phyloP scores from a whole-genome alignment of 208 protist species.

The Leishmania major region DNA sequence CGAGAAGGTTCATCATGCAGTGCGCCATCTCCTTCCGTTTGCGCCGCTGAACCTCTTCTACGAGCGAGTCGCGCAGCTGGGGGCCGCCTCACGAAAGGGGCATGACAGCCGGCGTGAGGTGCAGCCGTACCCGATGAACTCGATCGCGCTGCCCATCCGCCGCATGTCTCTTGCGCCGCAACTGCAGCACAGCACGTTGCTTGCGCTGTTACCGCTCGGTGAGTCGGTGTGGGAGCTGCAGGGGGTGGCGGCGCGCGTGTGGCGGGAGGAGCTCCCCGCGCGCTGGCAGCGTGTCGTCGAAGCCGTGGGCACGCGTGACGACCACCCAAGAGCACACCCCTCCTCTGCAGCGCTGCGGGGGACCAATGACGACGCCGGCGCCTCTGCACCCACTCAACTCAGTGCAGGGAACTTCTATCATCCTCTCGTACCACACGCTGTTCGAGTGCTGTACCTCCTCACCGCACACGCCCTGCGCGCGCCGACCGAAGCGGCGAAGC shows the following conservation, averaged over 20 bases:
- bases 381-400: constrained; percentile 5
- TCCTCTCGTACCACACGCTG: constrained; percentile 45
- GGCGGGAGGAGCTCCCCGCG: constrained; percentile 12
- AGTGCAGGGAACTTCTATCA: constrained; percentile 58
- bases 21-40: constrained; percentile 38
- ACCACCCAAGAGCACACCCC: neutral
- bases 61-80: constrained; percentile 1
- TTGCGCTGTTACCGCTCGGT: constrained; percentile 42
- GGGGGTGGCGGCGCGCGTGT: constrained; percentile 18
- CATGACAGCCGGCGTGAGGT: constrained; percentile 11
- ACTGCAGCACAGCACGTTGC: constrained; percentile 48
- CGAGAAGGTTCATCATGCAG: constrained; percentile 20
- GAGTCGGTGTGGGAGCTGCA: constrained; percentile 56
- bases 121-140: constrained; percentile 30
- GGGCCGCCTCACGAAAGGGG: neutral
- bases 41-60: constrained; percentile 28
- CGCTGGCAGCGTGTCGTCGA: constrained; percentile 10
- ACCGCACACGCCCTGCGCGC: constrained; percentile 43
- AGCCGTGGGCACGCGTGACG: neutral
- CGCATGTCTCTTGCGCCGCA: constrained; percentile 35
- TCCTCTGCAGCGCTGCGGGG: neutral
- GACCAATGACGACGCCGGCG: neutral
- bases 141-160: constrained; percentile 25
- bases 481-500: constrained; percentile 41
- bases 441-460: constrained; percentile 67